phyloP scores from a whole-genome alignment of 2,329 filamentous ascomycete species.

The Coniochaeta sp. region DNA sequence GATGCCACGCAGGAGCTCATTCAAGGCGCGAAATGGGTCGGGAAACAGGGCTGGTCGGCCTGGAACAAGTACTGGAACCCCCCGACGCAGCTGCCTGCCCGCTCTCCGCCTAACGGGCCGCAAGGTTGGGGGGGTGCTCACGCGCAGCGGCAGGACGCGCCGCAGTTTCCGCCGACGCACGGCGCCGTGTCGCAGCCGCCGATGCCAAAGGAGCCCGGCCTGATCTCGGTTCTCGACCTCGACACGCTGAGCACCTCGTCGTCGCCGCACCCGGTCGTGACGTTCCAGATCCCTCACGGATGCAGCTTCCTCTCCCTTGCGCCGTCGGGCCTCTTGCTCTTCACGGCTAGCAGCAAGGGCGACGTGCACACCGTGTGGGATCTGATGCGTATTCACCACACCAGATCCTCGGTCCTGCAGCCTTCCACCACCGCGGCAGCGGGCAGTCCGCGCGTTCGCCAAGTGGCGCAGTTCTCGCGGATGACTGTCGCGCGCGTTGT shows the following conservation, averaged over 20 bases:
- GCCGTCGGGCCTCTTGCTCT: conserved; percentile 63
- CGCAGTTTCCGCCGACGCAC: conserved; percentile 70
- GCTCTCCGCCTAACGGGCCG: conserved; percentile 33
- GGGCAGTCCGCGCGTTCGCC: conserved; percentile 60
- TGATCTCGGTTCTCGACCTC: conserved; percentile 70
- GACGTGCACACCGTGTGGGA: conserved; percentile 81
- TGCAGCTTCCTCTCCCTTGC: conserved; percentile 78
- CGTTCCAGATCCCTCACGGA: conserved; percentile 64
- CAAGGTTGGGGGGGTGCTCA: conserved; percentile 40
- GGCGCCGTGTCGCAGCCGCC: conserved; percentile 50
- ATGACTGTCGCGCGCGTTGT: conserved; percentile 89
- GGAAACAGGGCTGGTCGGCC: conserved; percentile 68
- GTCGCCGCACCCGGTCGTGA: conserved; percentile 57
- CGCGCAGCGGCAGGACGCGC: conserved; percentile 36
- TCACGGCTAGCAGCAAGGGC: conserved; percentile 77
- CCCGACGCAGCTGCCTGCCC: conserved; percentile 33
- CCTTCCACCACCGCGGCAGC: conserved; percentile 33
- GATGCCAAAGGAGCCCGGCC: conserved; percentile 55
- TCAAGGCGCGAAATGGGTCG: conserved; percentile 66
- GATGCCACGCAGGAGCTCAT: conserved; percentile 75
- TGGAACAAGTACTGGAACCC: conserved; percentile 77
- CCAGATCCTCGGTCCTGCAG: conserved; percentile 54
- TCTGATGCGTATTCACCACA: conserved; percentile 58
- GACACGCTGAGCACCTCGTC: conserved; percentile 47
- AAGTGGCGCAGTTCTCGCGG: conserved; percentile 81